phyloP scores from a whole-genome alignment of 225 moss, liverwort and hornwort species.

The Sphagnum tenellum region DNA sequence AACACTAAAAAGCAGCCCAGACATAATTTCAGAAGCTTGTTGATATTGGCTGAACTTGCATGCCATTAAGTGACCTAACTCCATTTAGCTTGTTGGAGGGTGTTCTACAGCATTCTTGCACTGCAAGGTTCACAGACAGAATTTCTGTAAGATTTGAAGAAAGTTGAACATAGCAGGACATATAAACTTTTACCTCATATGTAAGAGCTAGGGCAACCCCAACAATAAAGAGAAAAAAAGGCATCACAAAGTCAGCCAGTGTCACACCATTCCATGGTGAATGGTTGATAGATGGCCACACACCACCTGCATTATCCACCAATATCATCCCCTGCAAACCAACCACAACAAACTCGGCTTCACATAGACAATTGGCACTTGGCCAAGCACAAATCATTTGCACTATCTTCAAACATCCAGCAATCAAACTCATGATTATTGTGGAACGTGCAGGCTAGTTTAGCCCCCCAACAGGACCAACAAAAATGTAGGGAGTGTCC shows the following conservation, averaged over 20 bases:
- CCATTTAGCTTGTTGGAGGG: neutral
- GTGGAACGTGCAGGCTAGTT: too few species aligned
- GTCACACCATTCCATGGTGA: slow-evolving; percentile 63
- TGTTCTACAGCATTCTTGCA: neutral
- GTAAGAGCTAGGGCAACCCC: slow-evolving; percentile 52
- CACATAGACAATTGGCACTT: neutral
- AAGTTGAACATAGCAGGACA: neutral
- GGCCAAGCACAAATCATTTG: neutral
- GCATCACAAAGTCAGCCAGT: slow-evolving; percentile 58
- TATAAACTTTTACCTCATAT: slow-evolving; percentile 17
- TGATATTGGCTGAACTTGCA: too few species aligned
- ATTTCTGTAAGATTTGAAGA: neutral
- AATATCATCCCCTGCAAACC: slow-evolving; percentile 53
- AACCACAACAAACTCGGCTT: neutral
- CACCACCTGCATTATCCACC: slow-evolving; percentile 54
- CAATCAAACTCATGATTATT: too few species aligned
- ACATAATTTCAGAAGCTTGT: too few species aligned
- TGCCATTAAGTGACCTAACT: too few species aligned
- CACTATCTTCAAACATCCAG: too few species aligned
- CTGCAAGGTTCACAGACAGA: neutral
- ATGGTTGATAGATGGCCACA: slow-evolving; percentile 53
- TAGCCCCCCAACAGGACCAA: too few species aligned
- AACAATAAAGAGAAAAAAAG: slow-evolving; percentile 59
- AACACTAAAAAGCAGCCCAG: too few species aligned
- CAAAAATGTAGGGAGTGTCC: too few species aligned